Evolutionary conservation across 1,139 yeast species (phyloP), one percentile per base, ranked within the genome.

Genomic region (Candida anutae): DNA sequence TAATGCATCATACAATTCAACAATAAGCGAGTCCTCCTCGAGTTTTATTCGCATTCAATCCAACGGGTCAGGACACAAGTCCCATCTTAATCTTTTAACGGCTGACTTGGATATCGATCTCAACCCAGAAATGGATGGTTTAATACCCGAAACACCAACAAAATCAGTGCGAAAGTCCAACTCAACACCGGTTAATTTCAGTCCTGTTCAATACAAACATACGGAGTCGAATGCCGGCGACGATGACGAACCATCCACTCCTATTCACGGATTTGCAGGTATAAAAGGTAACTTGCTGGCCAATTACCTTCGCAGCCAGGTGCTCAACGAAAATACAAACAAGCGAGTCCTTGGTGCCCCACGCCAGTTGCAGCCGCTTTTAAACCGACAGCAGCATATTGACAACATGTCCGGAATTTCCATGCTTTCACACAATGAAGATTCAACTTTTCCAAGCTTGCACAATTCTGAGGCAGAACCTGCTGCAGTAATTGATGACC

Each of bases 81-180:
- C 39, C 5, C 31, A 28, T 10, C 15, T 34, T 6, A 32, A 33
- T 17, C 24, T 34, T 5, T 26, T 40, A 9, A 32, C 36, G 22
- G 35, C 35, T 13, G 58, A 52, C 22, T 36, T 53, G 23, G 58
- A 53, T 26, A 37, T 56, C 11, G 54, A 53, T 23, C 37, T 46
- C 29, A 33, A 31, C 26, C 35, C 41, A 13, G 43, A 42, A 20
- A 37, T 37, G n/a, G 48, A 45, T 9, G 41, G 46, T 11, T 35
- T 43, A 11, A 44, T 57, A 4, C 64, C 67, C 1, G 69, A 62
- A 37, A 65, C 72, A 0, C 72, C 72, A 2, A 65, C 71, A 1
- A 63, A 62, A 34, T 45, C 55, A 15, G 58, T 56, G 14, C 53
- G 50, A 35, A 53, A 53, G 33, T 53, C 58, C 4, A 45, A 45